Conservation (phyloP, 306 rosid species). For the Trifolium repens region DNA sequence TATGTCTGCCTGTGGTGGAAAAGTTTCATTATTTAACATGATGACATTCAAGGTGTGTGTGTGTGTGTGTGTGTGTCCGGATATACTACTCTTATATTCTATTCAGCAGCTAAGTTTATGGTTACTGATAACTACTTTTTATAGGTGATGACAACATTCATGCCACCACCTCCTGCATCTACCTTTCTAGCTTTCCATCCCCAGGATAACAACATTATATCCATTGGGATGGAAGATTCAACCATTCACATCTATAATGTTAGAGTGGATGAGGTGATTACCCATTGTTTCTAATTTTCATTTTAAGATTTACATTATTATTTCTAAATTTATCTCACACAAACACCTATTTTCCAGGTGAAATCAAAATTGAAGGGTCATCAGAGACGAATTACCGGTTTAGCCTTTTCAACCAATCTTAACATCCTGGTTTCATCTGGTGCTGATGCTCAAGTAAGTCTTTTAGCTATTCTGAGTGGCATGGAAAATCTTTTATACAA, state of each 20-base stretch:
- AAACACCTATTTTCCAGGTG: slow-evolving; percentile 50
- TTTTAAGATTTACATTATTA: slow-evolving; percentile 4
- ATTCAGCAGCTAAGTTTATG: slow-evolving; percentile 30
- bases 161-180: slow-evolving; percentile 83
- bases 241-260: slow-evolving; percentile 79
- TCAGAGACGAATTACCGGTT: slow-evolving; percentile 77
- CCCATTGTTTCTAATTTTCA: slow-evolving; percentile 13
- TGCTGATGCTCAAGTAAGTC: slow-evolving; percentile 86
- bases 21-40: slow-evolving; percentile 79
- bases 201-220: slow-evolving; percentile 85
- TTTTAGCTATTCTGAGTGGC: neutral
- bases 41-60: slow-evolving; percentile 73
- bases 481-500: slow-evolving; percentile 8
- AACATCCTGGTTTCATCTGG: slow-evolving; percentile 81
- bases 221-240: slow-evolving; percentile 91
- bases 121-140: slow-evolving; percentile 27
- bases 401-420: slow-evolving; percentile 82
- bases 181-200: slow-evolving; percentile 86
- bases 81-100: slow-evolving; percentile 16
- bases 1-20: slow-evolving; percentile 88
- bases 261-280: slow-evolving; percentile 75
- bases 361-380: slow-evolving; percentile 86
- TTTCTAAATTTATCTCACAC: slow-evolving; percentile 20
- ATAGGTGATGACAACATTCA: slow-evolving; percentile 80
- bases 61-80: slow-evolving; percentile 52